Evolutionary conservation across 1,284 basidiomycete species (phyloP).

Genomic region (Dichomitus squalens): DNA sequence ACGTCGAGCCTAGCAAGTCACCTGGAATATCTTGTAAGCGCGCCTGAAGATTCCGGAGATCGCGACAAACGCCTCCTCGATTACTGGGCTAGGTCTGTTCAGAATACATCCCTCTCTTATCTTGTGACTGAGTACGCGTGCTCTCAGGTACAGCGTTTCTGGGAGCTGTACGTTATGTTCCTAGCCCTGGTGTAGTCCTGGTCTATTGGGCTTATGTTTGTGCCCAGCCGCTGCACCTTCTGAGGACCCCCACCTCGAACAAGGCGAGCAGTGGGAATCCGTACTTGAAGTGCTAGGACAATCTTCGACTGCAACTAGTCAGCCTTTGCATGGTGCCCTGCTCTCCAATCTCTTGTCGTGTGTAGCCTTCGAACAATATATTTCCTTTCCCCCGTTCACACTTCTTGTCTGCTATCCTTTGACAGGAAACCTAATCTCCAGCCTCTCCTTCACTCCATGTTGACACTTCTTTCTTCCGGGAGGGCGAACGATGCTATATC

Average conservation of each 20-base stretch:
- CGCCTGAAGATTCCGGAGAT: conserved; percentile 32
- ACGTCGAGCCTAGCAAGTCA: conserved; percentile 25
- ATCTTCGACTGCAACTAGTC: not conserved
- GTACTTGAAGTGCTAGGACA: conserved; percentile 27
- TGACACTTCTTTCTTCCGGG: conserved; percentile 35
- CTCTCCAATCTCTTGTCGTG: conserved; percentile 36
- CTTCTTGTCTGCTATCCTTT: not conserved
- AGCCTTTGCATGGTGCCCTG: conserved; percentile 13
- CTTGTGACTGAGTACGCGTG: not conserved
- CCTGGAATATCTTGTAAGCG: conserved; percentile 33
- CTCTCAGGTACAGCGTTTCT: conserved; percentile 10
- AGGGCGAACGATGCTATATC: conserved; percentile 73
- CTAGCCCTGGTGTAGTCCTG: not conserved
- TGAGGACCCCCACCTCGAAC: conserved; percentile 7
- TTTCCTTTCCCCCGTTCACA: conserved; percentile 11
- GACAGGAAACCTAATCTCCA: conserved; percentile 36
- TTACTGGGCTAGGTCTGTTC: conserved; percentile 40
- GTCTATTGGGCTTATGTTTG: not conserved
- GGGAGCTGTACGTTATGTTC: conserved; percentile 9
- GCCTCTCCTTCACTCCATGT: conserved; percentile 33
- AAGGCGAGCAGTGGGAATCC: conserved; percentile 26
- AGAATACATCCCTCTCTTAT: not conserved
- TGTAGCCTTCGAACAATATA: conserved; percentile 24
- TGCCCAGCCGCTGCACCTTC: conserved; percentile 2
- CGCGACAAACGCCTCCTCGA: conserved; percentile 36